Conservation (phyloP, 108 stramenopile genomes). For the Nannochloropsis gaditana region DNA sequence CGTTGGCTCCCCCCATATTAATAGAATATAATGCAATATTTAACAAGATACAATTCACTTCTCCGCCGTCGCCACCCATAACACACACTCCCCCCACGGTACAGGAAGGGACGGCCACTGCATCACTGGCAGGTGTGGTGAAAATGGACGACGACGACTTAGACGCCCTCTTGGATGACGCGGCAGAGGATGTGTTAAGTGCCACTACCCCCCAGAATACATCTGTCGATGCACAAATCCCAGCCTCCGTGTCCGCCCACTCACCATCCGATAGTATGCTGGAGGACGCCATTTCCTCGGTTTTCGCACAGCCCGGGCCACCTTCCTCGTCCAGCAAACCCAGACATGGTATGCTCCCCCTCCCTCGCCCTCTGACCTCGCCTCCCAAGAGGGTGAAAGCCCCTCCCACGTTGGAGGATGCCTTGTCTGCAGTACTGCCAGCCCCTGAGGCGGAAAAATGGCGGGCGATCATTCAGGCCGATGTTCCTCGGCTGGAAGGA, state of each 20-base stretch:
- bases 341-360: slow-evolving; percentile 10
- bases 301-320: not conserved
- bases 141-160: not conserved
- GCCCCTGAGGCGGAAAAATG: slow-evolving; percentile 3
- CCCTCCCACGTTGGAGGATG: not conserved
- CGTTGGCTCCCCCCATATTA: too few relatives aligned
- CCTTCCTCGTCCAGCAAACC: too few relatives aligned
- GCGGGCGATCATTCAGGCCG: not conserved
- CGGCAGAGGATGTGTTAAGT: slow-evolving; percentile 1
- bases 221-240: too few relatives aligned
- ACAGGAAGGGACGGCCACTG: too few relatives aligned
- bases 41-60: not conserved
- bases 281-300: not conserved
- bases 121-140: too few relatives aligned
- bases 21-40: too few relatives aligned
- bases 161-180: not conserved
- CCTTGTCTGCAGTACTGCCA: not conserved
- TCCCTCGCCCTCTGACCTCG: not conserved
- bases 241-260: too few relatives aligned
- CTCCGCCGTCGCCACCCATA: not conserved
- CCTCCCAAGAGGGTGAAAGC: not conserved
- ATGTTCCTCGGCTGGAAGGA: not conserved
- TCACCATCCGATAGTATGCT: not conserved
- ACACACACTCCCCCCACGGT: not conserved
- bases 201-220: not conserved